These are phyloP conservation scores for Phytophthora constricta DNA, from an alignment of 352 stramenopile genomes.

Conservation along the genomic window DNA sequence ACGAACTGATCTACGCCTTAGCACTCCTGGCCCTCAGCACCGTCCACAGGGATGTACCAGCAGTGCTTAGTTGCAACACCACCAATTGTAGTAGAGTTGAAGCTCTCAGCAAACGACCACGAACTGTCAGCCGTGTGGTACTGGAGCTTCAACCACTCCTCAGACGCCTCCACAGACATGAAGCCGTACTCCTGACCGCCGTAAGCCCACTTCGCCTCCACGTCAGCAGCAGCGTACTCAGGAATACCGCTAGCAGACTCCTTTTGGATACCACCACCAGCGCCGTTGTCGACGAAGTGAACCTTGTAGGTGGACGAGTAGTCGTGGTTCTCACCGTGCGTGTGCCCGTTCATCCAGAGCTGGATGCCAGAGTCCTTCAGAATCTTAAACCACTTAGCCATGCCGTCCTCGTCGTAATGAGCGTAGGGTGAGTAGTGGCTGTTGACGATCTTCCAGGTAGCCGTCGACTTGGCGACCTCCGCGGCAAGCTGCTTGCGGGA, in stretches of 20 bases:
- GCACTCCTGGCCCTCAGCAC: conserved; percentile 40
- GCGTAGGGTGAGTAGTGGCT: conserved; percentile 64
- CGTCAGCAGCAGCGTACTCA: conserved; percentile 46
- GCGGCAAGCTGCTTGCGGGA: conserved; percentile 49
- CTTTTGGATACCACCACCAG: conserved; percentile 74
- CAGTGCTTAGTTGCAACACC: conserved; percentile 69
- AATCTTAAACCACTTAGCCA: conserved; percentile 54
- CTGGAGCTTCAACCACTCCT: conserved; percentile 70
- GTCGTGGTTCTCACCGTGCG: conserved; percentile 74
- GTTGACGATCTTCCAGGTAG: conserved; percentile 76
- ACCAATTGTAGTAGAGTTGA: conserved; percentile 46
- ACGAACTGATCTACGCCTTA: conserved; percentile 13
- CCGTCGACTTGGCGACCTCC: conserved; percentile 50
- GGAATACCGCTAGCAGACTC: conserved; percentile 73
- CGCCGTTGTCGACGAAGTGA: conserved; percentile 82
- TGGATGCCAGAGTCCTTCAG: conserved; percentile 45
- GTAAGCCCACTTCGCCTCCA: conserved; percentile 70
- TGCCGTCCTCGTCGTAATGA: conserved; percentile 45
- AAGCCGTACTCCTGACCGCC: conserved; percentile 71
- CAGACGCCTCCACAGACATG: conserved; percentile 60
- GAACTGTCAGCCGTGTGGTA: conserved; percentile 66
- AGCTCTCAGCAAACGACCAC: conserved; percentile 59
- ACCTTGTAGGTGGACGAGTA: conserved; percentile 52
- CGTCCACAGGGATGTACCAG: conserved; percentile 68
- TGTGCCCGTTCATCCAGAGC: conserved; percentile 62